Conservation (phyloP, 106 monocot species). For the Dioscorea dumetorum region DNA sequence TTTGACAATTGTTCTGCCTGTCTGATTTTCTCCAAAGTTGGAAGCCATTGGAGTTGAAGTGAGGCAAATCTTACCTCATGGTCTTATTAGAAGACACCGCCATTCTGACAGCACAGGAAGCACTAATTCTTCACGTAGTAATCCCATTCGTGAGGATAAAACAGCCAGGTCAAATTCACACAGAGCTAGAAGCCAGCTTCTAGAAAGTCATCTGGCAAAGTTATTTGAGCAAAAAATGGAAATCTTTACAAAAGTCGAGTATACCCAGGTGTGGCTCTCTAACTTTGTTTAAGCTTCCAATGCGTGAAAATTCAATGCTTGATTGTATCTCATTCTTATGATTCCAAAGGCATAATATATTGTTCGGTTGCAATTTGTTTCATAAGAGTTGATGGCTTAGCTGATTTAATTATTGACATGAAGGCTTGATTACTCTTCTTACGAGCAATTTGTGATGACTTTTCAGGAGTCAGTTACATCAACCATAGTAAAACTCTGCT, state of each 20-base stretch:
- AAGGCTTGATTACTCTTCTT: not conserved
- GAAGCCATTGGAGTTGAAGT: conserved; percentile 62
- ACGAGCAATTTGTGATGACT: not conserved
- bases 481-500: conserved; percentile 72
- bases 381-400: too few relatives aligned
- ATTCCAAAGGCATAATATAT: too few relatives aligned
- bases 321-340: too few relatives aligned
- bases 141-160: conserved; percentile 74
- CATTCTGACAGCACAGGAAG: conserved; percentile 85
- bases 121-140: conserved; percentile 84
- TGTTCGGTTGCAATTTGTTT: too few relatives aligned
- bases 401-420: too few relatives aligned
- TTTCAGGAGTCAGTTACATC: conserved; percentile 93
- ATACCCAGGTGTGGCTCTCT: conserved; percentile 52
- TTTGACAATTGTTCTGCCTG: too few relatives aligned
- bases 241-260: conserved; percentile 97
- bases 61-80: conserved; percentile 71
- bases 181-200: conserved; percentile 83
- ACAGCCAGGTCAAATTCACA: conserved; percentile 71
- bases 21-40: conserved; percentile 24
- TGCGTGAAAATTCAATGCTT: too few relatives aligned
- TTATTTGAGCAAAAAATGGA: conserved; percentile 99
- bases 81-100: conserved; percentile 48
- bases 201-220: conserved; percentile 96
- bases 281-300: too few relatives aligned